Evolutionary conservation across 2,329 filamentous ascomycete species (phyloP).

Genomic region (Berkeleyomyces rouxiae): DNA sequence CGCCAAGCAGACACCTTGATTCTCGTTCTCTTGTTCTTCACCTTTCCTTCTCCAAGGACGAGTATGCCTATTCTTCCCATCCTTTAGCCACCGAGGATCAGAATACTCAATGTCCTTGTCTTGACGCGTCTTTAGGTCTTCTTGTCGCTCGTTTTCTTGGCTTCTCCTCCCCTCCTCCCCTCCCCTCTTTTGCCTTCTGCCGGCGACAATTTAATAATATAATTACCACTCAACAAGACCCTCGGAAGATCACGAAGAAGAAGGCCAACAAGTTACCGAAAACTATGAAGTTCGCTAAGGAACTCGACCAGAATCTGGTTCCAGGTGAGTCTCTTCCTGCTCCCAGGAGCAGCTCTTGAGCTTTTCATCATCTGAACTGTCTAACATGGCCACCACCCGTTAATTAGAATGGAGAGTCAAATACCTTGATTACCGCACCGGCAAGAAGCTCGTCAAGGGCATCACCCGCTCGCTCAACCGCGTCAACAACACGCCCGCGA

Average conservation of each 20-base stretch:
- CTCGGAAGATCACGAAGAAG: background rate
- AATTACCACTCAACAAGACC: background rate
- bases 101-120: slow-evolving; percentile 1
- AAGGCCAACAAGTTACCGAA: slow-evolving; percentile 7
- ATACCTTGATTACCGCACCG: slow-evolving; percentile 88
- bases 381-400: slow-evolving; percentile 1
- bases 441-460: slow-evolving; percentile 85
- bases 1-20: background rate
- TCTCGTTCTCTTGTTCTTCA: background rate
- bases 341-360: background rate
- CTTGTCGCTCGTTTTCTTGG: background rate
- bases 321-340: slow-evolving; percentile 37
- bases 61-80: background rate
- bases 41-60: background rate
- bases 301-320: slow-evolving; percentile 74
- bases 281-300: slow-evolving; percentile 53
- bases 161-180: background rate
- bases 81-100: background rate
- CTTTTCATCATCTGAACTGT: background rate
- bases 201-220: background rate
- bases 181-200: background rate
- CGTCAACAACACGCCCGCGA: slow-evolving; percentile 34
- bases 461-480: slow-evolving; percentile 55
- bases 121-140: background rate
- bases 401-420: slow-evolving; percentile 73